Evolutionary conservation across 2,329 filamentous ascomycete genomes (phyloP).

Genomic region (Colletotrichum truncatum): DNA sequence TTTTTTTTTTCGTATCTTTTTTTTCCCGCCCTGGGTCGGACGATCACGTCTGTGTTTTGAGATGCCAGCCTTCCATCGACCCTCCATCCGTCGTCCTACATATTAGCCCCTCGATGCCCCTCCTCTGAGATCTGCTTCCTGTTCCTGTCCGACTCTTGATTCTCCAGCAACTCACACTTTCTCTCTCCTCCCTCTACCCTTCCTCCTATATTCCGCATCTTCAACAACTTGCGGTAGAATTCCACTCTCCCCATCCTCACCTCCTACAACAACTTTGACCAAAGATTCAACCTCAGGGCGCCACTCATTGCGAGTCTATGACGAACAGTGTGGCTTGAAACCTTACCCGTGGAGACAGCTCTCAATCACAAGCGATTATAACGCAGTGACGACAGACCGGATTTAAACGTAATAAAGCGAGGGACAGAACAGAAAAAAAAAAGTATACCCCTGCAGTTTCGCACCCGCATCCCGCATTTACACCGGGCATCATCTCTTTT

Average conservation of each 20-base stretch:
- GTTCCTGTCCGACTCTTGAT: conserved; percentile 8
- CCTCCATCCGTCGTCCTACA: conserved; percentile 20
- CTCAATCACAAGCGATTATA: conserved; percentile 15
- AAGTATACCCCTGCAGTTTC: conserved; percentile 8
- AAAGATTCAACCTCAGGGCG: not conserved
- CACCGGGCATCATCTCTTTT: conserved; percentile 19
- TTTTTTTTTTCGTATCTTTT: too few species aligned
- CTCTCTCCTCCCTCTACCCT: not conserved
- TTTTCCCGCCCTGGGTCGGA: conserved; percentile 13
- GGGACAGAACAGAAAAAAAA: not conserved
- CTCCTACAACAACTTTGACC: not conserved
- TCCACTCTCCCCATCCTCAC: not conserved
- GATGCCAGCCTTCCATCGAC: conserved; percentile 1
- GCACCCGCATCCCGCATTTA: conserved; percentile 22
- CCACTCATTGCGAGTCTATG: conserved; percentile 22
- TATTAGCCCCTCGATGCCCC: conserved; percentile 27
- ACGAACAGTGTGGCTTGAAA: conserved; percentile 29
- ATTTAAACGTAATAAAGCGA: not conserved
- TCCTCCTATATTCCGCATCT: not conserved
- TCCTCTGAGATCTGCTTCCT: conserved; percentile 1
- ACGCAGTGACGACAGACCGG: not conserved
- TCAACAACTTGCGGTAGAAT: not conserved
- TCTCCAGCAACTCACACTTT: not conserved
- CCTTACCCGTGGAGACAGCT: too few species aligned
- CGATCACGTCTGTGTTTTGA: conserved; percentile 18